A percentile compares a stretch with the other conserved stretches of the same genome.
Conservation (phyloP, 2,329 filamentous ascomycete species). For the Phyllosticta capitalensis region DNA sequence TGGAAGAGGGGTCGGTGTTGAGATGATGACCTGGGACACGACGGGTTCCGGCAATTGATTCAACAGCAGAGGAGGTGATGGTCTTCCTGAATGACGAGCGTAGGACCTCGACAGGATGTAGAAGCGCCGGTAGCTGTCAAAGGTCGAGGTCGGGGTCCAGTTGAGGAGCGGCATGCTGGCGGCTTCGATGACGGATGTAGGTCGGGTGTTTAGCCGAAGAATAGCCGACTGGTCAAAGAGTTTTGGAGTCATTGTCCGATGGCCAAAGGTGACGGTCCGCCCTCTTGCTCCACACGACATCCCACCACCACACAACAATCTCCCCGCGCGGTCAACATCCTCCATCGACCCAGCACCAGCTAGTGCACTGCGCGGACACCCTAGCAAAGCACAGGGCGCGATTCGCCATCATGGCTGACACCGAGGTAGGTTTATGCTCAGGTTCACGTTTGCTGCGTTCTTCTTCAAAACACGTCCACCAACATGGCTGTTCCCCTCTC, state of each 20-base stretch:
- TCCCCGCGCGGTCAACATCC: background rate
- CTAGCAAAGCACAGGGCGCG: conserved; percentile 23
- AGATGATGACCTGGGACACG: background rate
- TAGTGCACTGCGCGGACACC: background rate
- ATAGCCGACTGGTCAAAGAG: background rate
- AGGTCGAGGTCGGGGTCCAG: background rate
- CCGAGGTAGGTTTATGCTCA: conserved; percentile 10
- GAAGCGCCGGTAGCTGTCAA: background rate
- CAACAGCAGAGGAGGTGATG: background rate
- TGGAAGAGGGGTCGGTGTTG: background rate
- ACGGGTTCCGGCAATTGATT: background rate
- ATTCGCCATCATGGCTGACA: conserved; percentile 47
- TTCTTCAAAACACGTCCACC: background rate
- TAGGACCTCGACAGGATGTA: background rate
- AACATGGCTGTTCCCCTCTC: background rate
- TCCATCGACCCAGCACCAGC: background rate
- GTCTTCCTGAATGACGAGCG: background rate
- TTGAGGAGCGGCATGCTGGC: background rate
- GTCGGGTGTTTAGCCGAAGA: background rate
- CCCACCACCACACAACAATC: conserved; percentile 4
- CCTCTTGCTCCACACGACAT: conserved; percentile 4
- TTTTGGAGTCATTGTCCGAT: conserved; percentile 8
- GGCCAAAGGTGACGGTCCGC: background rate
- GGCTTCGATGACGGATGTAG: background rate
- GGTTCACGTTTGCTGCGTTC: background rate